A percentile compares a stretch with the other conserved stretches of the same genome.
Conservation (phyloP, 345 rosid species). For the Murraya paniculata region DNA sequence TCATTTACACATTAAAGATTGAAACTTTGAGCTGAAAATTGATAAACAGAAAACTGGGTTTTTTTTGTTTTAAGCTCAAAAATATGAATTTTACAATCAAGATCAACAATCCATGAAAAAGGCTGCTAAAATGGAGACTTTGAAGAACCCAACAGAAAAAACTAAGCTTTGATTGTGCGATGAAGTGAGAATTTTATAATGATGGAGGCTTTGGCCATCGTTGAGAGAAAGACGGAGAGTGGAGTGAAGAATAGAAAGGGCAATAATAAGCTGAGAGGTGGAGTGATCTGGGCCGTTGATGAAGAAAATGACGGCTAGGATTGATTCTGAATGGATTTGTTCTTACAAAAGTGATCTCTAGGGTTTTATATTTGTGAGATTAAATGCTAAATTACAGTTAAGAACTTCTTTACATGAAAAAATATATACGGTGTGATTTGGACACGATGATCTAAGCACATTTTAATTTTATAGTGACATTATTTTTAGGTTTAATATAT, state of each 20-base stretch:
- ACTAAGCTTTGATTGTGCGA: neutral
- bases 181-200: neutral
- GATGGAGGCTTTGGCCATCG: conserved; percentile 19
- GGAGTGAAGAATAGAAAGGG: conserved; percentile 26
- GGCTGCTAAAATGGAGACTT: neutral
- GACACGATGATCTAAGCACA: neutral
- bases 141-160: neutral
- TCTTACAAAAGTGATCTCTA: conserved; percentile 28
- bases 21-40: conserved; percentile 11
- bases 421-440: neutral
- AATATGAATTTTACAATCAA: neutral
- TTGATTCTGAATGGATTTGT: conserved; percentile 27
- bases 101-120: neutral
- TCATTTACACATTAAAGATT: conserved; percentile 22
- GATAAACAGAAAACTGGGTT: neutral
- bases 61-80: conserved; percentile 3
- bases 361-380: conserved; percentile 38
- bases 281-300: conserved; percentile 36
- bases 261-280: conserved; percentile 36
- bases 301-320: conserved; percentile 27
- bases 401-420: neutral
- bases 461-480: neutral
- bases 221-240: neutral
- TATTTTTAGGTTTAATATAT: neutral
- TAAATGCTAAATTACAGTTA: conserved; percentile 10